A percentile compares a stretch with the other conserved stretches of the same genome.
These are phyloP conservation scores for Ustilago cynodontis DNA, from an alignment of 1,284 basidiomycete genomes.

Conservation along the genomic window DNA sequence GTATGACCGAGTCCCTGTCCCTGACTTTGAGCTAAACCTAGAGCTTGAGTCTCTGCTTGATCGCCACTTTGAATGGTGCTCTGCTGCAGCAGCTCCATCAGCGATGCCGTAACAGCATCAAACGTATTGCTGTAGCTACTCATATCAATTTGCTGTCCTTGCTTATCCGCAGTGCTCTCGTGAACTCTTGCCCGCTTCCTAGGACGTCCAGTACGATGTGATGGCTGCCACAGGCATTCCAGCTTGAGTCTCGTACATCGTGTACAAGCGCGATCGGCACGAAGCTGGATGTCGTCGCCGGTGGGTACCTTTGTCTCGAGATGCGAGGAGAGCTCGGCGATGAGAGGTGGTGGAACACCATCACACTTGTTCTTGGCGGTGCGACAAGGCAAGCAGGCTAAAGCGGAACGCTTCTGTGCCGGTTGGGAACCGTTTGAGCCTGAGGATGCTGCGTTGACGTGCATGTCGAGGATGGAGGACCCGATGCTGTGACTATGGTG, in stretches of 20 bases:
- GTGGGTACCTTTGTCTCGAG: constrained; percentile 18
- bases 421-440: not conserved
- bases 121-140: not conserved
- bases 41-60: no score
- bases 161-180: not conserved
- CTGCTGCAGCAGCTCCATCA: constrained; percentile 2
- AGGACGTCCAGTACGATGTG: constrained; percentile 26
- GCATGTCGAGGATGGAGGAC: not conserved
- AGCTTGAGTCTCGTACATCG: constrained; percentile 14
- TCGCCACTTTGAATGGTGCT: not conserved
- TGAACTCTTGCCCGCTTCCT: constrained; percentile 13
- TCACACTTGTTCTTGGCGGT: constrained; percentile 35
- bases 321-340: constrained; percentile 18
- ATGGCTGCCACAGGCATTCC: constrained; percentile 26
- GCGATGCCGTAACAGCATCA: not conserved
- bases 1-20: no score
- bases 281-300: constrained; percentile 8
- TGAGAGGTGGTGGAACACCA: constrained; percentile 18
- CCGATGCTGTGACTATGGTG: not conserved
- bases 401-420: constrained; percentile 14
- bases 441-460: not conserved
- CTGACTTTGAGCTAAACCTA: no score
- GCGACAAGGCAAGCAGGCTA: constrained; percentile 28
- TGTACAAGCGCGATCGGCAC: constrained; percentile 18
- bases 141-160: no score